Conservation (phyloP, 2,329 filamentous ascomycete species). For the Fusarium udum region DNA sequence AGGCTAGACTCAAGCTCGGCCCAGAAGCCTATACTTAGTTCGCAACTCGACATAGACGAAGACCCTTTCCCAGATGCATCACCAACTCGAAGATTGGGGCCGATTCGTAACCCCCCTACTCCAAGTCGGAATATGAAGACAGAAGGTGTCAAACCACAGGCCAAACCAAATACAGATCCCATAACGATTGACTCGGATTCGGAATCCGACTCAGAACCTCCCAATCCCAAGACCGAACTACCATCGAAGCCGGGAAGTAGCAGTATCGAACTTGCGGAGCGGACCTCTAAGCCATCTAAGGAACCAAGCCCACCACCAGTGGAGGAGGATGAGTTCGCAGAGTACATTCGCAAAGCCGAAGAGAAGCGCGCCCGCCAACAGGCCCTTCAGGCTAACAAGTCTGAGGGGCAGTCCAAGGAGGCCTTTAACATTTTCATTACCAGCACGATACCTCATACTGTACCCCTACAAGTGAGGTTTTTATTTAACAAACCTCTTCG, state of each 20-base stretch:
- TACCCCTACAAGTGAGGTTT: constrained; percentile 63
- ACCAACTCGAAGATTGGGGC: constrained; percentile 32
- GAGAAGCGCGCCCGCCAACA: constrained; percentile 44
- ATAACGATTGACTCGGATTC: constrained; percentile 48
- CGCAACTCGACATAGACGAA: constrained; percentile 21
- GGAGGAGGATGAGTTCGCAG: constrained; percentile 55
- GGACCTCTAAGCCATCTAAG: constrained; percentile 1
- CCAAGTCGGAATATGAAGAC: constrained; percentile 14
- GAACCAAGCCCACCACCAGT: constrained; percentile 15
- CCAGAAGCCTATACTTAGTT: constrained; percentile 23
- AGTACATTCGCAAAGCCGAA: constrained; percentile 57
- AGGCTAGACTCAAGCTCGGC: constrained; percentile 37
- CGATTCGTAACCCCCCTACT: constrained; percentile 6
- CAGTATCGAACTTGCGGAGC: constrained; percentile 26
- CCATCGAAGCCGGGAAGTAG: constrained; percentile 1
- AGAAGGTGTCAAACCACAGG: not conserved
- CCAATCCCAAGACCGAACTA: not conserved
- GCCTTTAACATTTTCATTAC: constrained; percentile 58
- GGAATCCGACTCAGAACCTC: constrained; percentile 42
- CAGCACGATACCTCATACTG: constrained; percentile 70
- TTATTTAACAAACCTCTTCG: constrained; percentile 74
- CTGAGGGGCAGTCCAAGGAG: constrained; percentile 35
- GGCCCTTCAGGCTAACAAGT: constrained; percentile 28
- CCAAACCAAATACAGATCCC: constrained; percentile 1
- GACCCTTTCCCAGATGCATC: constrained; percentile 33